Evolutionary conservation across 495 filamentous ascomycete species (phyloP).

Genomic region (Penicillium simplicissimum): DNA sequence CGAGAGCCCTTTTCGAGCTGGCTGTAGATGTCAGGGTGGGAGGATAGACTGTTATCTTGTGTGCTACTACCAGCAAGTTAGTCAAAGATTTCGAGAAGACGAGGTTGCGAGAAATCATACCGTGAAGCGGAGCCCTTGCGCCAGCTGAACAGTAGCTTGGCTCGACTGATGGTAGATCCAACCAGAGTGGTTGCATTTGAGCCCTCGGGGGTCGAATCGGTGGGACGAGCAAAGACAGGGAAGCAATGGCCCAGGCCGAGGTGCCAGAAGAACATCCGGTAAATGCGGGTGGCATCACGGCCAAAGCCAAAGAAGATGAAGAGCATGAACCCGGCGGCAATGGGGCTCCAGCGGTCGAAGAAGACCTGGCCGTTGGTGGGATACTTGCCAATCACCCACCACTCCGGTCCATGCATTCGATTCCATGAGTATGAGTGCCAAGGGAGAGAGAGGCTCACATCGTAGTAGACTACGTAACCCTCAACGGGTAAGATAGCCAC

Average conservation of each 20-base stretch:
- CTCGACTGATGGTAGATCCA: conserved; percentile 25
- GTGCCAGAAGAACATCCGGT: conserved; percentile 49
- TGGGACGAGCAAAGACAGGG: conserved; percentile 13
- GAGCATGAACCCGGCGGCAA: conserved; percentile 58
- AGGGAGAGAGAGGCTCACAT: conserved; percentile 44
- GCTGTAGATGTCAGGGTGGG: conserved; percentile 6
- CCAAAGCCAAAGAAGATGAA: conserved; percentile 84
- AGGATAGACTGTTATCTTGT: conserved; percentile 6
- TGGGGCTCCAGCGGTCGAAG: conserved; percentile 68
- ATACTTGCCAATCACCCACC: conserved; percentile 61
- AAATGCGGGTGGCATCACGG: conserved; percentile 71
- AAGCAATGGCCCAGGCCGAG: conserved; percentile 34
- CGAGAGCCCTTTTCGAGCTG: conserved; percentile 32
- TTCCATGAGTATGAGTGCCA: conserved; percentile 55
- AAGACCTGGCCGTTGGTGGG: conserved; percentile 55
- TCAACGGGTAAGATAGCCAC: conserved; percentile 64
- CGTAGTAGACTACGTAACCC: conserved; percentile 58
- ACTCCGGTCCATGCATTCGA: conserved; percentile 55
- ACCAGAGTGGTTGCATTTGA: conserved; percentile 23
- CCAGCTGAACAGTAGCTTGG: conserved; percentile 31
- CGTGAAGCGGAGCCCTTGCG: conserved; percentile 15
- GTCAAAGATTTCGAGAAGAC: not conserved
- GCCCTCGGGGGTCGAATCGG: conserved; percentile 7
- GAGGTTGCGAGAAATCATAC: conserved; percentile 13
- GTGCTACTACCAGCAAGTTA: not conserved